These are phyloP conservation scores for Podosphaera xanthii DNA, from an alignment of 2,329 filamentous ascomycete species.

Conservation along the genomic window DNA sequence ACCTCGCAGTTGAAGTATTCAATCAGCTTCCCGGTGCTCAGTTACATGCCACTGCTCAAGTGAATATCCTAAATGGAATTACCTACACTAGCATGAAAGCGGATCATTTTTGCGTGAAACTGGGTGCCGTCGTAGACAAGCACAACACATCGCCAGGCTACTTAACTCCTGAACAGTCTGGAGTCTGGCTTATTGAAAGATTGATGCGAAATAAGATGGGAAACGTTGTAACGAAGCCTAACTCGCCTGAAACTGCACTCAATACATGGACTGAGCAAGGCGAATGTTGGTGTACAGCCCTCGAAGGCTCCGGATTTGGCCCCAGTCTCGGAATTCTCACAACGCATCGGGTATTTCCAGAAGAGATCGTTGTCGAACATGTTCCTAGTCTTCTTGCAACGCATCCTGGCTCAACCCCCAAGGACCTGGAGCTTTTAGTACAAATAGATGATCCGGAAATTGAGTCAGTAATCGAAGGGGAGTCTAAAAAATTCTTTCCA, in stretches of 20 bases:
- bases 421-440: slow-evolving; percentile 47
- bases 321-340: slow-evolving; percentile 43
- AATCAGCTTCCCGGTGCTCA: slow-evolving; percentile 9
- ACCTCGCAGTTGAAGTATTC: slow-evolving; percentile 5
- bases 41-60: slow-evolving; percentile 10
- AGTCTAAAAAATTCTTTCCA: slow-evolving; percentile 18
- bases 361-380: slow-evolving; percentile 51
- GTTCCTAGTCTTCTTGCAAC: slow-evolving; percentile 37
- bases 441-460: slow-evolving; percentile 24
- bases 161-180: slow-evolving; percentile 12
- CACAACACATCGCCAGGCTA: slow-evolving; percentile 36
- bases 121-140: slow-evolving; percentile 42
- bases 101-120: slow-evolving; percentile 49
- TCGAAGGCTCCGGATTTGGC: slow-evolving; percentile 22
- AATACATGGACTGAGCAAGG: slow-evolving; percentile 52
- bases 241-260: slow-evolving; percentile 33
- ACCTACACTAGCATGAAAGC: slow-evolving; percentile 21
- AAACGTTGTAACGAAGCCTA: slow-evolving; percentile 9
- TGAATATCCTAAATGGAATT: slow-evolving; percentile 8
- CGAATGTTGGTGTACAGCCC: slow-evolving; percentile 64
- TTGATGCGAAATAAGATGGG: slow-evolving; percentile 9
- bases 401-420: slow-evolving; percentile 38
- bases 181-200: slow-evolving; percentile 10
- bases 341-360: slow-evolving; percentile 34
- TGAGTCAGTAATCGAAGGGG: slow-evolving; percentile 18